Percentiles rank a stretch among this genome's conserved stretches.
These are phyloP conservation scores for Chalciporus pseudorubinellus DNA, from an alignment of 768 basidiomycete genomes.

Conservation along the genomic window DNA sequence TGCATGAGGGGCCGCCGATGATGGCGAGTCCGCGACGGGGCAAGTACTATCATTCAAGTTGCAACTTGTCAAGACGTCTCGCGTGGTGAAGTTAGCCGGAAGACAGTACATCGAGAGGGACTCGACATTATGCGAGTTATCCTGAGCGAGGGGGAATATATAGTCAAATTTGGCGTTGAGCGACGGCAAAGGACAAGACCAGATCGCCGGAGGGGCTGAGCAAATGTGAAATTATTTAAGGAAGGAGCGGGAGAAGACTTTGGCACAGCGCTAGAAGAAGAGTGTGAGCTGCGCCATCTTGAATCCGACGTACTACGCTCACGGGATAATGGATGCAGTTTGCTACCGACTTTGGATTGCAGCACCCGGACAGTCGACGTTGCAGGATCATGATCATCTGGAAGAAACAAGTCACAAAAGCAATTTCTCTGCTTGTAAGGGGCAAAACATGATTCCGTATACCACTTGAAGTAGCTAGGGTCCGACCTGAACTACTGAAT, in stretches of 20 bases:
- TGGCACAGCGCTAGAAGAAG: slow-evolving; percentile 9
- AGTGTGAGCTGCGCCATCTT: neutral
- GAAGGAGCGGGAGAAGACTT: slow-evolving; percentile 7
- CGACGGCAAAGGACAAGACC: slow-evolving; percentile 19
- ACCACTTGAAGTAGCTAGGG: neutral
- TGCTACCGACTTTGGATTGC: slow-evolving; percentile 5
- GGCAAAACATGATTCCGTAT: neutral
- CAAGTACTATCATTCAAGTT: neutral
- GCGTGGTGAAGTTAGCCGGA: slow-evolving; percentile 1
- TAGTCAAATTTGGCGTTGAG: slow-evolving; percentile 14
- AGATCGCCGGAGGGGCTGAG: slow-evolving; percentile 22
- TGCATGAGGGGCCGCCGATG: neutral
- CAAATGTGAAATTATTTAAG: slow-evolving; percentile 11
- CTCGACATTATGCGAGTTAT: slow-evolving; percentile 4
- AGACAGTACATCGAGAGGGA: slow-evolving; percentile 17
- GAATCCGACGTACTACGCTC: neutral
- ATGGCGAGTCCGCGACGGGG: slow-evolving; percentile 6
- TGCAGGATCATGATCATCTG: too few relatives aligned
- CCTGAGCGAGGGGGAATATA: slow-evolving; percentile 20
- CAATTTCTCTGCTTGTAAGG: neutral
- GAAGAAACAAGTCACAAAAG: too few relatives aligned
- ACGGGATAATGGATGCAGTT: neutral
- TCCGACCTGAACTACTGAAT: neutral
- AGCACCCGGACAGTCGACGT: neutral
- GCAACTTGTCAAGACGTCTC: neutral